Evolutionary conservation across 345 rosid species (phyloP).

Genomic region (Rhodamnia argentea): DNA sequence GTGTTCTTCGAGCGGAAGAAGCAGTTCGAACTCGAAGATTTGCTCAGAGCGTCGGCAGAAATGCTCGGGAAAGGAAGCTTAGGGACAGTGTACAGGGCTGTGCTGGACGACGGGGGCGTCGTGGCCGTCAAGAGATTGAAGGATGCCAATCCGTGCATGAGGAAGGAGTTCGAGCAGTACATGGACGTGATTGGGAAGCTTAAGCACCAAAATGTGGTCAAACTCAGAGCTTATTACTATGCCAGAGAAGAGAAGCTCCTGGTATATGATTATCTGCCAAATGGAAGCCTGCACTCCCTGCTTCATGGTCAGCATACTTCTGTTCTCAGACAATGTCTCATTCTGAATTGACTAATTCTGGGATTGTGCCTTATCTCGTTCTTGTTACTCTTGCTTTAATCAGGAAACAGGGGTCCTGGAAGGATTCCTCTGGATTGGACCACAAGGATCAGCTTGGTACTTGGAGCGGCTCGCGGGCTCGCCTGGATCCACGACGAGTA

Average conservation of each 20-base stretch:
- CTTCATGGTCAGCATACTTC: constrained; percentile 53
- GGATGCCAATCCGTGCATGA: constrained; percentile 89
- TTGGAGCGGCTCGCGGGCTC: constrained; percentile 87
- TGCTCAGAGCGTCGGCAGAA: constrained; percentile 89
- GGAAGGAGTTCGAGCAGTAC: constrained; percentile 85
- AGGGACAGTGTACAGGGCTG: constrained; percentile 91
- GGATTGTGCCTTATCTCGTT: not conserved
- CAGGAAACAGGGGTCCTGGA: constrained; percentile 82
- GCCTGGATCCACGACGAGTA: constrained; percentile 75
- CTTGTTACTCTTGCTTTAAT: not conserved
- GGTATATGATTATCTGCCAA: constrained; percentile 84
- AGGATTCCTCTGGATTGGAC: constrained; percentile 98
- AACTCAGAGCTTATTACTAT: constrained; percentile 76
- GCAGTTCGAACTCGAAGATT: constrained; percentile 75
- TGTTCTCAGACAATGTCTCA: not conserved
- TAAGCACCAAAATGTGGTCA: constrained; percentile 64
- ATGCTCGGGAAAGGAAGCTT: constrained; percentile 93
- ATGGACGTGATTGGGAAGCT: constrained; percentile 87
- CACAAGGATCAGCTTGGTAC: constrained; percentile 74
- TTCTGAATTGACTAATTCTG: not conserved
- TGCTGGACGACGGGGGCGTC: constrained; percentile 54
- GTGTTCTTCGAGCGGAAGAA: constrained; percentile 78
- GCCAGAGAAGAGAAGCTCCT: constrained; percentile 93
- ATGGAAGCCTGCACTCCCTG: constrained; percentile 77
- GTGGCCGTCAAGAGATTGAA: constrained; percentile 93